Conservation (phyloP, 164 flowering plant genomes). For the Vitis cinerea region DNA sequence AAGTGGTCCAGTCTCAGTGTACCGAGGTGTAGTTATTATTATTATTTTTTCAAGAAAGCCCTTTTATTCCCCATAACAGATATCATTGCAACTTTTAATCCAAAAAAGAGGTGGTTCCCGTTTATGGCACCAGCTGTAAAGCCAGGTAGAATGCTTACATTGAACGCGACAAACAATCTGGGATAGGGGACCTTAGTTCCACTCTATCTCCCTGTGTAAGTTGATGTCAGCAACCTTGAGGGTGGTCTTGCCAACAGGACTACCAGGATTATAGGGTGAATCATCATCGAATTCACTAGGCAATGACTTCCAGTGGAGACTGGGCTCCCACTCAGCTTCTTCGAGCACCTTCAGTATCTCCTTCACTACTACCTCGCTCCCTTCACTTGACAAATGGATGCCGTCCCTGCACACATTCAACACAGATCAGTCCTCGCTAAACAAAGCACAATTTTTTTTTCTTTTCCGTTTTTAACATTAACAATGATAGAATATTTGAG, state of each 20-base stretch:
- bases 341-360: constrained; percentile 45
- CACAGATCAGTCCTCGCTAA: background rate
- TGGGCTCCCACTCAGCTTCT: constrained; percentile 56
- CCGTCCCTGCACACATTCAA: constrained; percentile 40
- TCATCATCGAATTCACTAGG: constrained; percentile 45
- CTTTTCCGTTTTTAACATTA: no score
- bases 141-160: no score
- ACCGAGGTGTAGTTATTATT: no score
- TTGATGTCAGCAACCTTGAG: constrained; percentile 12
- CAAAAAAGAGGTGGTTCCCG: no score
- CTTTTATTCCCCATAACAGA: no score
- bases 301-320: constrained; percentile 41
- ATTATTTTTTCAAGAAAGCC: no score
- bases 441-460: no score
- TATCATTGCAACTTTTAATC: background rate
- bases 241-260: constrained; percentile 24
- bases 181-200: no score
- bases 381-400: constrained; percentile 44
- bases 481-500: no score
- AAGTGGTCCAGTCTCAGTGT: no score
- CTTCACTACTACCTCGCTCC: constrained; percentile 44
- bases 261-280: constrained; percentile 18
- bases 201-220: constrained; percentile 9
- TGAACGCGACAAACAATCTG: no score
- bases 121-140: no score